Base-by-base conservation (phyloP, 2,329 filamentous ascomycete genomes). In the Rutstroemia sp. region DNA sequence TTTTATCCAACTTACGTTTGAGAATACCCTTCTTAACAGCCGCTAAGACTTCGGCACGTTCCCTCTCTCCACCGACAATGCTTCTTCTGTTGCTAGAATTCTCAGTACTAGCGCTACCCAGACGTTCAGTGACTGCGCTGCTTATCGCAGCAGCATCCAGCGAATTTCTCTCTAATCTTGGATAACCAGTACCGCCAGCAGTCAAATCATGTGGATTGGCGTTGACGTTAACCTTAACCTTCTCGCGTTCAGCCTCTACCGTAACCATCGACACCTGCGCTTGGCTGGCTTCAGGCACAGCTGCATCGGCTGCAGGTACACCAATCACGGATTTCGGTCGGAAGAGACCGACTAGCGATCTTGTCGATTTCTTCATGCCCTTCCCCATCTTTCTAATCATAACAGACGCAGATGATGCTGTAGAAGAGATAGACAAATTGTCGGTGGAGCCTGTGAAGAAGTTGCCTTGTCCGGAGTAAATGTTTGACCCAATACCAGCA, bases 351-450 rank as follows among this genome's bases (percentile, higher is more conserved):
- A 95, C 95, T 54, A 99, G 82, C 23, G 92, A 96, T 49, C 92
- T 82, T 18, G 87, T 88, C 52, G 90, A 87, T 73, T 94, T 95
- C 80, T 96, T 97, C 84, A 97, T 88, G n/a, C 92, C 92, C 62
- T 91, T 90, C 56, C 94, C 94, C 94, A 99, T 99, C 76, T 99
- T 99, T 53, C 94, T 85, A 63, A 99, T 88, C 90, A 95, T 95
- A 65, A 95, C 85, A 30, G 90, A 95, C 37, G 90, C 90, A 19
- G 90, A 95, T 6, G 90, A 95, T 19, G 90, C 90, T 9, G 90
- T 95, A 4, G 90, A 95, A 1, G 89, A 92, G 61, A 95, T 90
- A 14, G 90, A 95, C 46, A 99, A 74, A 64, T 97, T 97, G 72
- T 99, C 94, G 0, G 90, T 97, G 4, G 94, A 99, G 14, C 90